phyloP scores from a whole-genome alignment of 1,139 yeast species.

The Zygosaccharomyces sapae region DNA sequence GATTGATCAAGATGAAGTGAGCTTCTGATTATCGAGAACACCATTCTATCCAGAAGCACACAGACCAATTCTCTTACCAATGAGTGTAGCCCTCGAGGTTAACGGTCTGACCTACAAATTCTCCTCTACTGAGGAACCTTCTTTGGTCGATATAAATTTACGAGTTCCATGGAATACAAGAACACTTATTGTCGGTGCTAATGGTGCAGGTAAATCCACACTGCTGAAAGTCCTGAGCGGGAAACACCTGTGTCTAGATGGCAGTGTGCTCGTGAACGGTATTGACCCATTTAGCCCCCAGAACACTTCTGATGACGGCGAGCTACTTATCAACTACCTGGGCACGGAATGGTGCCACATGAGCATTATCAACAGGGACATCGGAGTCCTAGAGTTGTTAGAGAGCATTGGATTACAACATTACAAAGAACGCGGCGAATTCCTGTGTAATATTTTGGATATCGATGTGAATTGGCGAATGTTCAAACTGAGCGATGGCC shows the following conservation, averaged over 20 bases:
- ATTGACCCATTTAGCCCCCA: slow-evolving; percentile 71
- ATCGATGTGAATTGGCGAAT: slow-evolving; percentile 87
- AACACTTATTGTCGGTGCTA: slow-evolving; percentile 81
- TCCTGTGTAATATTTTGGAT: slow-evolving; percentile 69
- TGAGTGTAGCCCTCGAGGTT: slow-evolving; percentile 55
- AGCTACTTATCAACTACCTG: slow-evolving; percentile 68
- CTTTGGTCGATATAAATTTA: slow-evolving; percentile 61
- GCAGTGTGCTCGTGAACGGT: slow-evolving; percentile 64
- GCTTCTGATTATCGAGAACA: background rate
- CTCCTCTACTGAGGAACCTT: slow-evolving; percentile 57
- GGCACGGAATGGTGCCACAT: slow-evolving; percentile 99
- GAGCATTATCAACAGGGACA: slow-evolving; percentile 83
- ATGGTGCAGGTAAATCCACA: slow-evolving; percentile 97
- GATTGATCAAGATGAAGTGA: background rate
- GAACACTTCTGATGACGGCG: slow-evolving; percentile 27
- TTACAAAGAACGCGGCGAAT: slow-evolving; percentile 70
- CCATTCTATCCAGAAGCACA: background rate
- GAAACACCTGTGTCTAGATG: slow-evolving; percentile 75
- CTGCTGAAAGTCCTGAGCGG: slow-evolving; percentile 82
- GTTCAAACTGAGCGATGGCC: slow-evolving; percentile 91
- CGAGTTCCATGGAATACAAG: slow-evolving; percentile 67
- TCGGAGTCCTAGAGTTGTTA: slow-evolving; percentile 74
- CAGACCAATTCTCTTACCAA: background rate
- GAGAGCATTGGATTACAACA: slow-evolving; percentile 79
- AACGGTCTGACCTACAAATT: slow-evolving; percentile 65